Conservation (phyloP, 805 yeast species). For the Wickerhamia fluorescens region DNA sequence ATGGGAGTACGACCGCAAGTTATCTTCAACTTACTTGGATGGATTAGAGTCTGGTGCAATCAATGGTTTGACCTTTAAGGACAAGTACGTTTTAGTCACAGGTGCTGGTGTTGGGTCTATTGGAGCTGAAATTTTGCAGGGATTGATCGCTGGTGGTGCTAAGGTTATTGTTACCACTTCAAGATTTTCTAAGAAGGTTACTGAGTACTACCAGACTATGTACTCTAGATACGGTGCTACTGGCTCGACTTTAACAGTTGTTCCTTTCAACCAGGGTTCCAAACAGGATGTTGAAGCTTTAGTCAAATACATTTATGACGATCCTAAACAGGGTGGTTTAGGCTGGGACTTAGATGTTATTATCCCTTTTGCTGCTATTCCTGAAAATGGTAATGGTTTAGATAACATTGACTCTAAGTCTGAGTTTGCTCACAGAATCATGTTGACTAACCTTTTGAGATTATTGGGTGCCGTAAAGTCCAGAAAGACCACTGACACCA, state of each 20-base stretch:
- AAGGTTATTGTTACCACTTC: constrained; percentile 95
- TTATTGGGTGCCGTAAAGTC: constrained; percentile 85
- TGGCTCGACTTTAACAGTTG: constrained; percentile 89
- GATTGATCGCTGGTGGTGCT: constrained; percentile 96
- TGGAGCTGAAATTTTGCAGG: constrained; percentile 95
- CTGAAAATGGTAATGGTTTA: constrained; percentile 95
- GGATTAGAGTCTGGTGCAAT: constrained; percentile 91
- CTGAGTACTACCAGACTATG: constrained; percentile 91
- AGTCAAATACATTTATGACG: constrained; percentile 78
- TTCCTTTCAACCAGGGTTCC: constrained; percentile 98
- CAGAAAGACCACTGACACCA: constrained; percentile 79
- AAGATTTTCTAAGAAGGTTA: constrained; percentile 85
- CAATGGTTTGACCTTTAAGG: constrained; percentile 86
- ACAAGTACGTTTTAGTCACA: constrained; percentile 83
- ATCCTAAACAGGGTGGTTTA: constrained; percentile 78
- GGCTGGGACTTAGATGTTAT: constrained; percentile 97
- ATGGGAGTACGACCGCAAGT: constrained; percentile 79
- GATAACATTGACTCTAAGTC: constrained; percentile 91
- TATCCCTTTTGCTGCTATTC: constrained; percentile 98
- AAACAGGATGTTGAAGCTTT: constrained; percentile 87
- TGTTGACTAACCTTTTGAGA: constrained; percentile 93
- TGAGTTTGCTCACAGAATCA: constrained; percentile 96
- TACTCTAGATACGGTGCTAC: constrained; percentile 90
- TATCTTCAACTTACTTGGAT: constrained; percentile 75
- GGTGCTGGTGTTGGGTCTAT: constrained; percentile 99